A percentile compares a stretch with the other conserved stretches of the same genome.
Conservation (phyloP, 164 flowering plant genomes). For the Tetrastigma voinierianum region DNA sequence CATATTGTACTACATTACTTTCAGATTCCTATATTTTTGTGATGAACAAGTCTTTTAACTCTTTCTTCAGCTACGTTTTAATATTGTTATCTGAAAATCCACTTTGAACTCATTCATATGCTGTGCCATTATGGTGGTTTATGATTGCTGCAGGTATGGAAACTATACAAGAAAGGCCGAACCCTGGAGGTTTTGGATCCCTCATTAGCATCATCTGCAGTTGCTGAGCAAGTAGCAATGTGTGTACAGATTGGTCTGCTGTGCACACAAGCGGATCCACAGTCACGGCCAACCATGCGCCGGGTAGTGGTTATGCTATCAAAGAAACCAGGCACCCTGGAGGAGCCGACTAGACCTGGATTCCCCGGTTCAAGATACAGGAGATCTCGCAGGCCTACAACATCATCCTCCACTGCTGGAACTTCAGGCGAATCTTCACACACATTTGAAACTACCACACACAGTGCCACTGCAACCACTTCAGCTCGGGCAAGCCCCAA, state of each 20-base stretch:
- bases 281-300: conserved; percentile 66
- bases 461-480: conserved; percentile 19
- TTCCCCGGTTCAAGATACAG: conserved; percentile 56
- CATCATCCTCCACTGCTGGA: conserved; percentile 28
- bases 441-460: conserved; percentile 20
- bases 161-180: conserved; percentile 57
- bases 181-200: conserved; percentile 80
- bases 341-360: conserved; percentile 79
- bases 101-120: not conserved
- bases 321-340: conserved; percentile 53
- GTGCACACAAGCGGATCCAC: conserved; percentile 81
- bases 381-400: conserved; percentile 23
- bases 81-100: no score
- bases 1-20: no score
- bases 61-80: not conserved
- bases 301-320: conserved; percentile 67
- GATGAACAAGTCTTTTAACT: not conserved
- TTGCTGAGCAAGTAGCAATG: conserved; percentile 49
- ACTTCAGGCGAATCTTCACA: conserved; percentile 31
- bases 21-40: no score
- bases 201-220: conserved; percentile 36
- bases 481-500: conserved; percentile 25
- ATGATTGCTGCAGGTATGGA: conserved; percentile 50
- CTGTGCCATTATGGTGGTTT: not conserved
- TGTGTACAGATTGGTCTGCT: conserved; percentile 79